These are phyloP conservation scores for Schwanniomyces yamadae DNA, from an alignment of 805 yeast genomes.

Conservation along the genomic window DNA sequence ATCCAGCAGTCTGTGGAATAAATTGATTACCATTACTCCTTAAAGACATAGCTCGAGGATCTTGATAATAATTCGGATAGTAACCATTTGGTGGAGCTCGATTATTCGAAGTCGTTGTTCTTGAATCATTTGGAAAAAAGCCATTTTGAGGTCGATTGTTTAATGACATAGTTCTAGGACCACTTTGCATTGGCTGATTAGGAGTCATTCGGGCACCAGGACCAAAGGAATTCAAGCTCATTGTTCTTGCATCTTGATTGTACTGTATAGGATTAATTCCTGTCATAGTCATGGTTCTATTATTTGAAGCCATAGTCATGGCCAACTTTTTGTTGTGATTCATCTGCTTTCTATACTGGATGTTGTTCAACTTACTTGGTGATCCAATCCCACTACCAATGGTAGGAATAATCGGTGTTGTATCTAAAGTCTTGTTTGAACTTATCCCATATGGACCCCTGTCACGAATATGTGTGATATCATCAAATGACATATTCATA, in stretches of 20 bases:
- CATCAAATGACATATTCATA: slow-evolving; percentile 56
- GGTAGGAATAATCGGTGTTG: slow-evolving; percentile 78
- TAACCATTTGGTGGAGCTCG: slow-evolving; percentile 15
- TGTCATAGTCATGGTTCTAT: slow-evolving; percentile 44
- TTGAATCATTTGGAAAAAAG: slow-evolving; percentile 6
- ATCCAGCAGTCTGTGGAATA: slow-evolving; percentile 8
- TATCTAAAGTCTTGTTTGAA: slow-evolving; percentile 41
- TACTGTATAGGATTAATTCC: slow-evolving; percentile 30
- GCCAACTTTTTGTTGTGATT: slow-evolving; percentile 65
- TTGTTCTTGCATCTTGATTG: slow-evolving; percentile 28
- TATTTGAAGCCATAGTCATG: slow-evolving; percentile 36
- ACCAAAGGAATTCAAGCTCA: slow-evolving; percentile 17
- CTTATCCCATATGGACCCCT: slow-evolving; percentile 63
- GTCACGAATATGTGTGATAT: slow-evolving; percentile 61
- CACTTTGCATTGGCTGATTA: slow-evolving; percentile 8
- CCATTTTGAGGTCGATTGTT: slow-evolving; percentile 16
- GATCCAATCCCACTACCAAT: slow-evolving; percentile 35
- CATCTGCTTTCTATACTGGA: slow-evolving; percentile 68
- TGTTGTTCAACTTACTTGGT: slow-evolving; percentile 37
- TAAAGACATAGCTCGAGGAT: slow-evolving; percentile 17
- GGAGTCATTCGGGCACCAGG: slow-evolving; percentile 28
- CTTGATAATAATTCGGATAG: slow-evolving; percentile 1
- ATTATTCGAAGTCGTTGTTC: slow-evolving; percentile 12
- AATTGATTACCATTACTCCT: slow-evolving; percentile 1
- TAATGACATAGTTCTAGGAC: slow-evolving; percentile 21